Conservation (phyloP, 1,284 basidiomycete genomes). For the Ustilago cynodontis region DNA sequence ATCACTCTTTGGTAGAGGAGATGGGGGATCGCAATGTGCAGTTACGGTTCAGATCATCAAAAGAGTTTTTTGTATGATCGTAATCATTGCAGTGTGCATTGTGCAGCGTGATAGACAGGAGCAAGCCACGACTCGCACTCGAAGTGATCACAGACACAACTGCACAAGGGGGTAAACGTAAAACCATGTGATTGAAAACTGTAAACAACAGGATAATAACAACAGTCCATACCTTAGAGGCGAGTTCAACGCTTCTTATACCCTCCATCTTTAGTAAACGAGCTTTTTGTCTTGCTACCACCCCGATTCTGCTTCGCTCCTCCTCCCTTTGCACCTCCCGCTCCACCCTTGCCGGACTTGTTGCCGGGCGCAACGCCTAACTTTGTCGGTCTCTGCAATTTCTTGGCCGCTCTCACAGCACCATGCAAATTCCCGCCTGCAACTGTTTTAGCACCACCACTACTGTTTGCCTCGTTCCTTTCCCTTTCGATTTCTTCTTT, state of each 20-base stretch:
- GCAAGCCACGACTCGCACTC: too few species aligned
- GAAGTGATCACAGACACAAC: too few species aligned
- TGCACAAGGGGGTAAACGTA: too few species aligned
- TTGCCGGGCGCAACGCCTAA: slow-evolving; percentile 54
- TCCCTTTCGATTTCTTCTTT: slow-evolving; percentile 62
- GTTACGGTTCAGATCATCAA: too few species aligned
- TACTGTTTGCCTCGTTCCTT: slow-evolving; percentile 21
- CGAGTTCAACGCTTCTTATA: slow-evolving; percentile 21
- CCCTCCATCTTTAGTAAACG: slow-evolving; percentile 47
- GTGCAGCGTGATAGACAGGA: too few species aligned
- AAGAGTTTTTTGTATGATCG: too few species aligned
- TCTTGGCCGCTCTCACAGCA: slow-evolving; percentile 63
- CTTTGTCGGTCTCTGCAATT: slow-evolving; percentile 56
- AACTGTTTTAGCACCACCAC: slow-evolving; percentile 23
- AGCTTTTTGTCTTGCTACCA: slow-evolving; percentile 43
- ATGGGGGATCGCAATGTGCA: too few species aligned
- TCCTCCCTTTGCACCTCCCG: slow-evolving; percentile 24
- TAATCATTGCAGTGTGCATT: too few species aligned
- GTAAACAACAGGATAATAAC: neutral
- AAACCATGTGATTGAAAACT: too few species aligned
- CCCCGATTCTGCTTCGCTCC: slow-evolving; percentile 9
- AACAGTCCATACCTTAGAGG: too few species aligned
- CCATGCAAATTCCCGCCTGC: slow-evolving; percentile 44
- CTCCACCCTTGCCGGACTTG: too few species aligned
- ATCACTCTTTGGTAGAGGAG: too few species aligned